Base-by-base conservation (phyloP, 768 basidiomycete genomes). In the Russula foetens region DNA sequence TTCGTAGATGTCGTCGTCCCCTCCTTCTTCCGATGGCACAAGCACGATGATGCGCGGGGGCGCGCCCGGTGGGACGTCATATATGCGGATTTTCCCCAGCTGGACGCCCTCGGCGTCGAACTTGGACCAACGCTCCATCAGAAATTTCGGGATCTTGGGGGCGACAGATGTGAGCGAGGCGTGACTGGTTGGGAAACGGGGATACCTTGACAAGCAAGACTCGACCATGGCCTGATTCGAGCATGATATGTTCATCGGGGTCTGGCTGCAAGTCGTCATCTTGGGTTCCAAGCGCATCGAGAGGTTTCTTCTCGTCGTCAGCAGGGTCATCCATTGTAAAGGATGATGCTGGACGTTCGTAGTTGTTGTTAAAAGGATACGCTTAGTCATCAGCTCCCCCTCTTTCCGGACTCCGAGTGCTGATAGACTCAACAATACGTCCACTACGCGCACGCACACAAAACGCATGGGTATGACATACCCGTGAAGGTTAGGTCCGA, bases 401-500 rank as follows among this genome's bases (percentile, higher is more conserved):
- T 24, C n/a, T 17, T 11, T 35, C 54, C 15, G 15, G 33, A 46
- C 28, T 55, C 44, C 44, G 54, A 29, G 26, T 24, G 2, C 19
- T 11, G 26, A 28, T 15, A 24, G 8, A n/a, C 24, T 56, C 33
- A 29, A 58, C 53, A 26, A n/a, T n/a, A n/a, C n/a, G 24, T n/a
- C 23, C 12, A 60, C 48, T 50, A n/a, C 44, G 52, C 39, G 15
- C 28, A 41, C 52, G 7, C 26, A 26, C 21, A 31, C 0, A 2
- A 8, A 28, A 56, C 26, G 15, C 41, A 26, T 7, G 3, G 29
- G 21, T 49, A 39, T 1, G 9, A 74, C 89, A 66, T 68, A 92
- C 86, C 95, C 95, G 72, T 94, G 85, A 28, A 98, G 82, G 81
- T 96, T 96, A 48, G 96, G 96, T 58, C 96, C 96, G 61, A 98